Evolutionary conservation across 2,329 filamentous ascomycete genomes (phyloP), one percentile per base, ranked within the genome.

Genomic region (Corniculantispora saksenae): DNA sequence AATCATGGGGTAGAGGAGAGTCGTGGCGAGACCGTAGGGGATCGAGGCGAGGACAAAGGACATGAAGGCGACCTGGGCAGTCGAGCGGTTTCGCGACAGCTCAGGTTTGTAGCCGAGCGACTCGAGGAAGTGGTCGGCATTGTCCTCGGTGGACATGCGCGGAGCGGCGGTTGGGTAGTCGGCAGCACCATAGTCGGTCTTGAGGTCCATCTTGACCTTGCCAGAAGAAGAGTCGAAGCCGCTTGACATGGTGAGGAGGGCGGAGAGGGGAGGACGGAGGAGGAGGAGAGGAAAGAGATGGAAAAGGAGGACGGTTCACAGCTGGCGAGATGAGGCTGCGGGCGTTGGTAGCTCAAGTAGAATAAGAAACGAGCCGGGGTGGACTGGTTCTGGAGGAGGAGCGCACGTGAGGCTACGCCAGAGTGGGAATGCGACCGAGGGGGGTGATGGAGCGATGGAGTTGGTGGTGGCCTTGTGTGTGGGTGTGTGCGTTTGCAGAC

Each of bases 21-120:
- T 92, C 1, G 90, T 92, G 53, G 88, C 84, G 47, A 92, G 82
- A 71, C 90, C 90, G 76, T 91, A 92, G 12, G 90, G 90, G 67
- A 92, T 90, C 3, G 89, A 89, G 56, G 90, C 89, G 62, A 92
- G 84, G 69, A 92, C 89, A 72, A 92, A 92, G 67, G 88, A 90
- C 89, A 91, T 91, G 82, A 91, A 91, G 70, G 88, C 87, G 61
- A 91, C 88, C 76, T 90, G 88, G 69, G 86, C 81, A 2, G 88
- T 91, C 53, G 88, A 90, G 63, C 89, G 84, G 71, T 84, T 89
- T 66, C 89, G 86, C 57, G 82, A 76, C 66, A 91, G 77, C 76
- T 91, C 88, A 63, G 87, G 82, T 75, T 85, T 86, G 80, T 91
- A 91, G 66, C 89, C 89, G 71, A 91, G 81, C 66, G 83, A 84